Evolutionary conservation across 306 rosid genomes (phyloP), one percentile per base, ranked within the genome.

Genomic region (Urtica urens): DNA sequence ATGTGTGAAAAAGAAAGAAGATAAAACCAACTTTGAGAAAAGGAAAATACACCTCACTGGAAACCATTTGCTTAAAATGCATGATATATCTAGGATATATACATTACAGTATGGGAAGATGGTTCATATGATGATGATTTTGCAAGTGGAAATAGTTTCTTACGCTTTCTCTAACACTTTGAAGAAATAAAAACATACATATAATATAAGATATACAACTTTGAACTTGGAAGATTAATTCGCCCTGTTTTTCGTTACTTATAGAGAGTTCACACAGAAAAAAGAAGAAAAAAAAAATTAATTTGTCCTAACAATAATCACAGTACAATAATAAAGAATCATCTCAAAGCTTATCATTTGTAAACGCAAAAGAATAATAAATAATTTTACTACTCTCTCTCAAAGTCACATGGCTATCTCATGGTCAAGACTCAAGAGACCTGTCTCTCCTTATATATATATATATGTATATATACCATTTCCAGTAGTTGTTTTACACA

Each of bases 321-420:
- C 19, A 40, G 37, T 47, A n/a, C n/a, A n/a, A n/a, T n/a, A n/a
- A n/a, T n/a, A n/a, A n/a, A n/a, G n/a, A n/a, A n/a, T 27, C 17
- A 8, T 53, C 77, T 42, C 35, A 30, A 39, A 62, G 21, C 63
- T 43, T 43, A 58, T 63, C 42, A 59, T 56, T 47, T 40, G 72
- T 21, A 20, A 3, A 38, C 13, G 16, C 1, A 39, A 39, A 47
- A 24, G 8, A 12, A 24, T 23, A 47, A 4, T n/a, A 13, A 14
- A 14, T 2, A 10, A 0, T 14, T 21, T 29, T 51, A 27, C 20
- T 29, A 18, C 43, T 51, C 29, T 50, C 39, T 29, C 25, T 17
- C 14, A 44, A 48, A 54, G 34, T 74, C 82, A 74, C 80, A 70
- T 82, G 86, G 71, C 12, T 8, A 57, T 66, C 60, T 53, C 51